Evolutionary conservation across 371 early-diverging fungal species (phyloP).

Genomic region (Apophysomyces variabilis): DNA sequence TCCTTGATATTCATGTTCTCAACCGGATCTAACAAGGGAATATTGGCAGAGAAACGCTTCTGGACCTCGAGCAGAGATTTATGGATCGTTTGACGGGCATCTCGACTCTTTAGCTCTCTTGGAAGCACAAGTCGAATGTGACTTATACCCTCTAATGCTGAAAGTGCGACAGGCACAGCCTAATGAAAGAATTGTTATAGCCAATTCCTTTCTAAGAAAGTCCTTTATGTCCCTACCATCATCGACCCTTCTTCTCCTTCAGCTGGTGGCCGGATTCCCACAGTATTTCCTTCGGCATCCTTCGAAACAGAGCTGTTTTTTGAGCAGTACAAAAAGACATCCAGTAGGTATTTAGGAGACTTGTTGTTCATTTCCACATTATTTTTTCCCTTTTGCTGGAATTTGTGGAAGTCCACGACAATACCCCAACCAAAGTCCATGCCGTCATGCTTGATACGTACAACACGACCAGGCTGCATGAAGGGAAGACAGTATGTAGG

Average conservation of each 20-base stretch:
- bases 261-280: conserved; percentile 66
- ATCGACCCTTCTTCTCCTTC: conserved; percentile 63
- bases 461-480: conserved; percentile 88
- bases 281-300: conserved; percentile 60
- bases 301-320: conserved; percentile 58
- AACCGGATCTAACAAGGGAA: conserved; percentile 89
- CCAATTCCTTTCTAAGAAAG: background rate
- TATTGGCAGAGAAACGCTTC: conserved; percentile 71
- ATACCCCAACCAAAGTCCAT: conserved; percentile 96
- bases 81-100: conserved; percentile 65
- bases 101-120: conserved; percentile 63
- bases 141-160: conserved; percentile 75
- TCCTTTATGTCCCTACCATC: conserved; percentile 39
- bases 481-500: conserved; percentile 83
- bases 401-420: conserved; percentile 59
- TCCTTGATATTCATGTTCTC: conserved; percentile 91
- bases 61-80: conserved; percentile 77
- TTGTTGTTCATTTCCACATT: conserved; percentile 30
- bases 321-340: conserved; percentile 83
- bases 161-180: conserved; percentile 82
- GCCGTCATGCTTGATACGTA: conserved; percentile 65
- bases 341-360: conserved; percentile 71
- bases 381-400: conserved; percentile 31
- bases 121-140: conserved; percentile 80
- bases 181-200: conserved; percentile 8